These are phyloP conservation scores for Prunus mongolica DNA, from an alignment of 306 rosid species.

Conservation along the genomic window DNA sequence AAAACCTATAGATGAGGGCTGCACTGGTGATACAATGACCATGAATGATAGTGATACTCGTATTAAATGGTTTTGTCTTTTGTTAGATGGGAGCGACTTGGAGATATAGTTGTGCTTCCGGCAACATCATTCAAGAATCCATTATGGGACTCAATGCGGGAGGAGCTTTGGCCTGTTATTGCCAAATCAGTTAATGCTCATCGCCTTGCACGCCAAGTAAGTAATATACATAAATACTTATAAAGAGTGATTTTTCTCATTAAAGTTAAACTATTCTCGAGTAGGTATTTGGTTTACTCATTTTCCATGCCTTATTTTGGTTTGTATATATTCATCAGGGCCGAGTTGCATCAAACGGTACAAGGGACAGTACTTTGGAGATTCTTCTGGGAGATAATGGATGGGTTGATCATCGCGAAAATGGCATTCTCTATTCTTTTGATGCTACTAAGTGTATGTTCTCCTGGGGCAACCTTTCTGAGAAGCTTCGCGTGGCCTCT, in stretches of 20 bases:
- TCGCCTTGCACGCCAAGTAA: constrained; percentile 86
- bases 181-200: constrained; percentile 67
- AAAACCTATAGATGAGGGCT: constrained; percentile 8
- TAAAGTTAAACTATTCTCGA: constrained; percentile 12
- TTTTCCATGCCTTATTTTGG: constrained; percentile 11
- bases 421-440: constrained; percentile 81
- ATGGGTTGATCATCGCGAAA: constrained; percentile 92
- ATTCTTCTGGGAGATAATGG: constrained; percentile 86
- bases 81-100: constrained; percentile 79
- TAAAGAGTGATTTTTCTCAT: constrained; percentile 3
- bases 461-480: constrained; percentile 98
- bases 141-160: constrained; percentile 59
- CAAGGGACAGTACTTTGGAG: constrained; percentile 86
- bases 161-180: constrained; percentile 73
- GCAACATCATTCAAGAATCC: constrained; percentile 63
- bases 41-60: constrained; percentile 17
- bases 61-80: constrained; percentile 20
- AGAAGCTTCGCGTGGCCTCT: constrained; percentile 77
- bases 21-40: constrained; percentile 8
- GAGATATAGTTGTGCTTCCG: constrained; percentile 82
- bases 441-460: constrained; percentile 92
- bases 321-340: constrained; percentile 43
- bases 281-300: neutral
- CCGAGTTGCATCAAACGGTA: constrained; percentile 74
- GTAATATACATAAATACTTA: constrained; percentile 15